A percentile compares a stretch with the other conserved stretches of the same genome.
Conservation (phyloP, 1,139 yeast genomes). For the Hyphopichia burtonii region DNA sequence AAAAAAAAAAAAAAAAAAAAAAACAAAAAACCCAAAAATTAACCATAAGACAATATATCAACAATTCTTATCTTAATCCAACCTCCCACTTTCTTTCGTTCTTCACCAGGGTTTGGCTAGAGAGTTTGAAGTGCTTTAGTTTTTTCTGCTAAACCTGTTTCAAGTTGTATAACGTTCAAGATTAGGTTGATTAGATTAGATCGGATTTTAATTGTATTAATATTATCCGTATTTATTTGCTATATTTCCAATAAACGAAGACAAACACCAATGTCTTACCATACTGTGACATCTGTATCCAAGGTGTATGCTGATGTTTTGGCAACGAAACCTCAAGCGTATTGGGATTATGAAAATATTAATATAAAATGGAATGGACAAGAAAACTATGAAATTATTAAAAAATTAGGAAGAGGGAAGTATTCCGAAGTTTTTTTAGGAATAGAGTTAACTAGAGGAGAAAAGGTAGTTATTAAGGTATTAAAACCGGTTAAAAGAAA, state of each 20-base stretch:
- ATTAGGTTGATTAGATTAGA: background rate
- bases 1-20: background rate
- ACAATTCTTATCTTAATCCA: too few relatives aligned
- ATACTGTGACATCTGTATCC: conserved; percentile 31
- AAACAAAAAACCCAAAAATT: too few relatives aligned
- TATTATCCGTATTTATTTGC: conserved; percentile 1
- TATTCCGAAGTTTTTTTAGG: conserved; percentile 50
- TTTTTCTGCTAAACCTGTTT: too few relatives aligned
- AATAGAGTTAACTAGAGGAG: conserved; percentile 29
- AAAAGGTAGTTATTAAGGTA: conserved; percentile 81
- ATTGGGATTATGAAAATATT: conserved; percentile 50
- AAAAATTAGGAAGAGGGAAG: conserved; percentile 48
- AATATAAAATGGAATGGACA: conserved; percentile 48
- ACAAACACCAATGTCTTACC: conserved; percentile 3
- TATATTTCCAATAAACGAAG: background rate
- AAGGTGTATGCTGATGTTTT: conserved; percentile 46
- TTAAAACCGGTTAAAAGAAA: conserved; percentile 95
- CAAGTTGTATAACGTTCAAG: background rate
- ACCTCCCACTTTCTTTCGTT: too few relatives aligned
- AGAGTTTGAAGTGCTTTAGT: too few relatives aligned
- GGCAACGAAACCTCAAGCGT: conserved; percentile 42
- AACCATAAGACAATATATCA: too few relatives aligned
- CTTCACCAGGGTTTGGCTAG: too few relatives aligned
- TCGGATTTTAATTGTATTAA: background rate
- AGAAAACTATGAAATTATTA: conserved; percentile 46